Evolutionary conservation across 2,329 filamentous ascomycete genomes (phyloP).

Genomic region (Rutstroemia sp.): DNA sequence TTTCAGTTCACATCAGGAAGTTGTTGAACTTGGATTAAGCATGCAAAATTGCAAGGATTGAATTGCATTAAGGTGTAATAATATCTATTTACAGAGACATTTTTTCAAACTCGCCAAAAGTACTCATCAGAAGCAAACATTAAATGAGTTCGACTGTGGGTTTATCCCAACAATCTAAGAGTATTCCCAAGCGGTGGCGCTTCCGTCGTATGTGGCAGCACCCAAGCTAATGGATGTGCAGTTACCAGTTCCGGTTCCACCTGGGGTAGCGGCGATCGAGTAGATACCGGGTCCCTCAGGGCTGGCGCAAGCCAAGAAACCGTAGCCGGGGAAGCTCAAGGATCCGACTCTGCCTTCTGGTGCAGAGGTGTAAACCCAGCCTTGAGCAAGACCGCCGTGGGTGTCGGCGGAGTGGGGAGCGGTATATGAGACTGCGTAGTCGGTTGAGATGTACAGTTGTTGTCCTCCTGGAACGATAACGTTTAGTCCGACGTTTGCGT

Average conservation of each 20-base stretch:
- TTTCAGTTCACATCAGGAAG: neutral
- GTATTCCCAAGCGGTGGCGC: neutral
- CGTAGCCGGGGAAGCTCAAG: conserved; percentile 1
- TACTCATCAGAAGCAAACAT: neutral
- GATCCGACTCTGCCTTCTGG: neutral
- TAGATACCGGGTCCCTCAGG: neutral
- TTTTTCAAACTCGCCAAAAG: neutral
- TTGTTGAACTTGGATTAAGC: neutral
- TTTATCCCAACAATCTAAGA: neutral
- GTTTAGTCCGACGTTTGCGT: neutral
- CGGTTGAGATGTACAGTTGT: neutral
- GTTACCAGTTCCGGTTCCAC: conserved; percentile 4
- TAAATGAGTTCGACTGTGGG: neutral
- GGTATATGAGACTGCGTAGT: neutral
- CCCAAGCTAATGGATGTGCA: neutral
- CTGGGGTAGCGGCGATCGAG: neutral
- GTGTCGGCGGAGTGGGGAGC: neutral
- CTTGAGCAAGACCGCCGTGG: neutral
- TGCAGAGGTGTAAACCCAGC: neutral
- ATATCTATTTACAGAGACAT: neutral
- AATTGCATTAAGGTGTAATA: neutral
- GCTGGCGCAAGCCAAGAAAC: conserved; percentile 6
- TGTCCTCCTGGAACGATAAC: conserved; percentile 3
- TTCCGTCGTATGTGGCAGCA: neutral
- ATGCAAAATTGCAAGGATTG: neutral